A percentile compares a stretch with the other conserved stretches of the same genome.
These are phyloP conservation scores for Rosa lucieae DNA, from an alignment of 306 rosid species.

Conservation along the genomic window DNA sequence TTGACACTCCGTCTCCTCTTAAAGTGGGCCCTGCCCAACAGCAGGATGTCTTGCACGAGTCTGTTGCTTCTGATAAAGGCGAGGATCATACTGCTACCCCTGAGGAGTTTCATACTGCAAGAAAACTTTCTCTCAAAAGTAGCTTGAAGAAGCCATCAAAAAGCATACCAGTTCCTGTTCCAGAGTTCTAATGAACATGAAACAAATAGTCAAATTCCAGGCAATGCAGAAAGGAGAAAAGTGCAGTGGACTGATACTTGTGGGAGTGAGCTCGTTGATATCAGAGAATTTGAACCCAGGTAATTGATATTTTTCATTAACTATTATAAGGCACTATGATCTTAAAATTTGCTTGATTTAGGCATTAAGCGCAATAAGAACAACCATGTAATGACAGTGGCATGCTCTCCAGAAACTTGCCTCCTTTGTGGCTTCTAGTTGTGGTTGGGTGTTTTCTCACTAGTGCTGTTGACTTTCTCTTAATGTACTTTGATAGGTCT, in stretches of 20 bases:
- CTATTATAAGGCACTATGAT: neutral
- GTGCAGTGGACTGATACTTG: conserved; percentile 96
- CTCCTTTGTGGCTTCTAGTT: conserved; percentile 1
- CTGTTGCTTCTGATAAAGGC: conserved; percentile 50
- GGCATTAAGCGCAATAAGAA: conserved; percentile 14
- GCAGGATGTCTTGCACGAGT: conserved; percentile 60
- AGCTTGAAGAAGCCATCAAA: conserved; percentile 66
- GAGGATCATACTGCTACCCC: conserved; percentile 44
- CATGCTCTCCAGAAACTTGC: conserved; percentile 2
- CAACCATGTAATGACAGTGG: neutral
- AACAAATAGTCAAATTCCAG: conserved; percentile 38
- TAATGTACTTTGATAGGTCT: neutral
- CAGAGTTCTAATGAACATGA: conserved; percentile 47
- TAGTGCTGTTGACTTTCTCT: neutral
- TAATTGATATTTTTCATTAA: conserved; percentile 27
- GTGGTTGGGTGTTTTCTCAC: neutral
- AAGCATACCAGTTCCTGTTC: conserved; percentile 37
- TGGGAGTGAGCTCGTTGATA: conserved; percentile 80
- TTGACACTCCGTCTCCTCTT: conserved; percentile 73
- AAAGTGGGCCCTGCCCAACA: conserved; percentile 87
- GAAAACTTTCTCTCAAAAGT: conserved; percentile 68
- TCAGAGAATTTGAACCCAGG: conserved; percentile 98
- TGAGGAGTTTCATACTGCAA: conserved; percentile 39
- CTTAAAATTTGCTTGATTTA: neutral
- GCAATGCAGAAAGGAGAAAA: conserved; percentile 63